Base-by-base conservation (phyloP, 2,329 filamentous ascomycete species). In the Purpureocillium lavendulum region DNA sequence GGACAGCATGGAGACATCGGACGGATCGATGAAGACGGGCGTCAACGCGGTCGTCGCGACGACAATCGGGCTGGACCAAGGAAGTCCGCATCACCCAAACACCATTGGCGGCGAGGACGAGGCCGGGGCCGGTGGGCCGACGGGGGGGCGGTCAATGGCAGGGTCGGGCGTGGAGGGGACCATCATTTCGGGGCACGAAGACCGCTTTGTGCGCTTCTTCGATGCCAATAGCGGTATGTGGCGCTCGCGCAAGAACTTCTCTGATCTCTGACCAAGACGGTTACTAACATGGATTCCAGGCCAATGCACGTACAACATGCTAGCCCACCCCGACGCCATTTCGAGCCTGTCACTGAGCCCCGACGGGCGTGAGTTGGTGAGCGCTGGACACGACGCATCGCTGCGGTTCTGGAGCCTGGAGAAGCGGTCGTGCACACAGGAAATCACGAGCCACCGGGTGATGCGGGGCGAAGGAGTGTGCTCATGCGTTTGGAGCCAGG, bases 231-330 rank as follows among this genome's bases (percentile, higher is more conserved):
- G 87, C 65, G 92, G 92, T 97, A 83, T 64, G 86, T 77, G 7
- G 3, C 15, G 17, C 6, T n/a, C 14, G 16, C 11, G 31, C 13
- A 12, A 3, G 9, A 2, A 6, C 13, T n/a, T n/a, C n/a, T n/a
- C n/a, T n/a, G n/a, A n/a, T n/a, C n/a, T n/a, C n/a, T n/a, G n/a
- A n/a, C n/a, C n/a, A n/a, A n/a, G n/a, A n/a, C n/a, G n/a, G n/a
- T 40, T n/a, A 50, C 49, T 51, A 41, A 50, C 16, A 10, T 10
- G 2, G 10, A 1, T 2, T 9, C 9, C 17, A 97, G 92, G 92
- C 41, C 92, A 98, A 87, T 96, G 89, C 66, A 97, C 92, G 47
- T 98, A 98, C 65, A 94, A 85, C 55, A 98, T 98, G 92, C 79
- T 97, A 43, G 92, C 92, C 6, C 92, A 98, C 53, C 88, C 92